phyloP scores from a whole-genome alignment of 1,284 basidiomycete genomes.

The Ceratobasidium sp. region DNA sequence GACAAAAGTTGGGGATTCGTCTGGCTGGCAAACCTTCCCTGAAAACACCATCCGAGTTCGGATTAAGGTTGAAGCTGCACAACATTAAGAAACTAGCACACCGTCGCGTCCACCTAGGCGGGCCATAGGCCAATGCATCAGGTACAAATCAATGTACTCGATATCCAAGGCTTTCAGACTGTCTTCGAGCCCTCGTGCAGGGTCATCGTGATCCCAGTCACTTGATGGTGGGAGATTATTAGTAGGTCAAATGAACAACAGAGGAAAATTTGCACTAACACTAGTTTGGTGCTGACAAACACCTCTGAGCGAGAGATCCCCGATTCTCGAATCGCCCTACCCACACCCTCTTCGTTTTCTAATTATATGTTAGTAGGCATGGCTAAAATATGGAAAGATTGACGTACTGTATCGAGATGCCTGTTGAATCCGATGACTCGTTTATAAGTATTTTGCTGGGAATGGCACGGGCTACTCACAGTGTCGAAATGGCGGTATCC shows the following conservation, averaged over 20 bases:
- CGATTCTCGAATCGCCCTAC: conserved; percentile 58
- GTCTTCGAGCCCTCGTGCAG: conserved; percentile 57
- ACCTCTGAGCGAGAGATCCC: conserved; percentile 60
- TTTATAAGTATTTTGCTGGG: background rate
- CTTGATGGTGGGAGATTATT: conserved; percentile 51
- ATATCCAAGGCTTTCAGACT: conserved; percentile 60
- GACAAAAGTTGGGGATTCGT: conserved; percentile 54
- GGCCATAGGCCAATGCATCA: conserved; percentile 59
- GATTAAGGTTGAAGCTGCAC: background rate
- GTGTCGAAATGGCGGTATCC: conserved; percentile 46
- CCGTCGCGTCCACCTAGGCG: conserved; percentile 37
- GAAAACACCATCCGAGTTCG: background rate
- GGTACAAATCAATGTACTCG: conserved; percentile 64
- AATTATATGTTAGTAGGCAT: background rate
- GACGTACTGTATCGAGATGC: conserved; percentile 33
- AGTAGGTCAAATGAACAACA: background rate
- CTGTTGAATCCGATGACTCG: background rate
- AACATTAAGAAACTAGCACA: background rate
- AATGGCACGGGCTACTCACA: conserved; percentile 9
- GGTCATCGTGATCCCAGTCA: conserved; percentile 56
- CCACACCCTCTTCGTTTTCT: conserved; percentile 57
- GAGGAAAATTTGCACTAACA: conserved; percentile 26
- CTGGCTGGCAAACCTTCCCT: conserved; percentile 51
- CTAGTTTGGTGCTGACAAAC: conserved; percentile 58
- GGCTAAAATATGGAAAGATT: background rate